Percentiles rank a stretch among this genome's conserved stretches.
Evolutionary conservation across 2,329 filamentous ascomycete species (phyloP).

Genomic region (Basipetospora chlamydospora): DNA sequence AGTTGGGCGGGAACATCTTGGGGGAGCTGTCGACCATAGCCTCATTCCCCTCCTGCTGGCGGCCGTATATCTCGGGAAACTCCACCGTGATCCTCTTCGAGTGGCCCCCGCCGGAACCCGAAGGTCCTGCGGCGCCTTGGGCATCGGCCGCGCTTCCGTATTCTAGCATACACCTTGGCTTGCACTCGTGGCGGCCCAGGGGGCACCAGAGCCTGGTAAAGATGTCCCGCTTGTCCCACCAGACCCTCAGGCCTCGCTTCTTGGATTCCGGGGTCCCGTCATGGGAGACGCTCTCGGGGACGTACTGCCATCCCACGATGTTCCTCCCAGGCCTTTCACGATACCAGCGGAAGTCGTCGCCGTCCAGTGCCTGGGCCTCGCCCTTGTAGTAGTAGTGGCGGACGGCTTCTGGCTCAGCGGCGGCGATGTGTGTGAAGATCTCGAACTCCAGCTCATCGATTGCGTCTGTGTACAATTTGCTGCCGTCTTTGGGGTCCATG

Average conservation of each 20-base stretch:
- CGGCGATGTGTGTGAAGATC: neutral
- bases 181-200: neutral
- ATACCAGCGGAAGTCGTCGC: neutral
- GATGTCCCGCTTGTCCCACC: slow-evolving; percentile 2
- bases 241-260: slow-evolving; percentile 1
- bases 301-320: slow-evolving; percentile 3
- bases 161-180: neutral
- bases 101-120: too few species aligned
- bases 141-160: neutral
- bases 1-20: neutral
- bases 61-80: neutral
- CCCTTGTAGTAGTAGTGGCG: neutral
- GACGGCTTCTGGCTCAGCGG: neutral
- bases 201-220: slow-evolving; percentile 1
- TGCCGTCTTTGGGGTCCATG: too few species aligned
- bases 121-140: too few species aligned
- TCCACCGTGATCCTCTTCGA: too few species aligned
- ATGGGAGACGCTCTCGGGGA: neutral
- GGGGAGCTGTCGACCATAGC: neutral
- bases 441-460: neutral
- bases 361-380: neutral
- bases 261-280: neutral
- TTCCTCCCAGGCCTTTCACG: neutral
- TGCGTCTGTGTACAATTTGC: neutral
- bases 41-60: too few species aligned